Evolutionary conservation across 257 asterid species (phyloP).

Genomic region (Solanum appendiculatum): DNA sequence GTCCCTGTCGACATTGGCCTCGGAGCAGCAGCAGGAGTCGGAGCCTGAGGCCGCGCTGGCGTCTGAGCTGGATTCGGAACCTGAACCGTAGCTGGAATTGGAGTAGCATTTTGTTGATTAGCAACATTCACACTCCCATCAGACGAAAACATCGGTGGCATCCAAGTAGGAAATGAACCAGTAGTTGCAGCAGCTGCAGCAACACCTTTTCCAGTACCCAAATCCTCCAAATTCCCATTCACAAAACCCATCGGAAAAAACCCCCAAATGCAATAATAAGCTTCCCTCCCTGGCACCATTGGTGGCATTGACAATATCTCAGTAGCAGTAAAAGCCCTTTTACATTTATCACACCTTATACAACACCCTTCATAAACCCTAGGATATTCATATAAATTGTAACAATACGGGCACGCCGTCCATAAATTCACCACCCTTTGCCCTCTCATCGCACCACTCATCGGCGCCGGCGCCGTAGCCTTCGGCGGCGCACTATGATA

Average conservation of each 20-base stretch:
- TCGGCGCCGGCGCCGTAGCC: background rate
- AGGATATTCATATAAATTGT: conserved; percentile 63
- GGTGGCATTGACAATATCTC: conserved; percentile 68
- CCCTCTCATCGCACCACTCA: background rate
- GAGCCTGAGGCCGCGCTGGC: background rate
- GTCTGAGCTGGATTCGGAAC: background rate
- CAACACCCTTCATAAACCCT: conserved; percentile 66
- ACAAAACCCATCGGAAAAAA: conserved; percentile 77
- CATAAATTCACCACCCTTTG: conserved; percentile 30
- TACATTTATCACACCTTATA: conserved; percentile 62
- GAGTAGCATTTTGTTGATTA: conserved; percentile 1
- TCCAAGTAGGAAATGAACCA: conserved; percentile 59
- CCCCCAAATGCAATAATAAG: conserved; percentile 85
- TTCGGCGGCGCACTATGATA: background rate
- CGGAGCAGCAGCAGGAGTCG: background rate
- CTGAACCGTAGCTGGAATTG: background rate
- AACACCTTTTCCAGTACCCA: conserved; percentile 3
- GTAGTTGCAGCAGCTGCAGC: conserved; percentile 8
- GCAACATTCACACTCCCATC: background rate
- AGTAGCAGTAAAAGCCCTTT: conserved; percentile 62
- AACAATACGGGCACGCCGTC: conserved; percentile 93
- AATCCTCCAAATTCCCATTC: conserved; percentile 15
- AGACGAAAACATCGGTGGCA: conserved; percentile 56
- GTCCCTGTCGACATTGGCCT: conserved; percentile 13
- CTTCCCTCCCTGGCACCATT: conserved; percentile 66